Conservation (phyloP, 1,284 basidiomycete species). For the Ceratobasidium sp. region DNA sequence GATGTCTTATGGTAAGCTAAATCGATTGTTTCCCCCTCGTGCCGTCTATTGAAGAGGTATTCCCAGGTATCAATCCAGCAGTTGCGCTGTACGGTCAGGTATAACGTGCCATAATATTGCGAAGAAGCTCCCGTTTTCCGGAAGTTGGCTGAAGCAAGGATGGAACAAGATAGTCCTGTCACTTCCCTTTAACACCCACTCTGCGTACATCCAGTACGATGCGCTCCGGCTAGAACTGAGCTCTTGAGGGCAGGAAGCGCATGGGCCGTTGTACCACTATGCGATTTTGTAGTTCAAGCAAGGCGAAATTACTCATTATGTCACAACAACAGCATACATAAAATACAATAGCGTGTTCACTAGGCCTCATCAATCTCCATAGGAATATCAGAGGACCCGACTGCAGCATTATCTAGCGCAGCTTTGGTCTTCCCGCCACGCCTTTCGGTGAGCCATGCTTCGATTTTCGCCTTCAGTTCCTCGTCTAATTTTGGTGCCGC, state of each 20-base stretch:
- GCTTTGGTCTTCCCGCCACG: conserved; percentile 32
- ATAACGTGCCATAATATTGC: conserved; percentile 51
- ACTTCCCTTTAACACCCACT: conserved; percentile 51
- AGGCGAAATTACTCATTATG: neutral
- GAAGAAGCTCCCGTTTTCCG: conserved; percentile 50
- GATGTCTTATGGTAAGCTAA: conserved; percentile 48
- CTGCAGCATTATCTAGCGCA: conserved; percentile 21
- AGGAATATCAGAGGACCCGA: conserved; percentile 17
- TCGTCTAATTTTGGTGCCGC: conserved; percentile 56
- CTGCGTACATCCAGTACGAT: conserved; percentile 51
- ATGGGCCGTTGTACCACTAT: conserved; percentile 1
- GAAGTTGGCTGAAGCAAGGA: conserved; percentile 44
- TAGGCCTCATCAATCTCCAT: conserved; percentile 32
- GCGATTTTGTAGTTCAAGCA: neutral
- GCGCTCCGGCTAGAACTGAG: conserved; percentile 51
- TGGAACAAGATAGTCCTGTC: conserved; percentile 50
- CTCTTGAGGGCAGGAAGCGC: neutral
- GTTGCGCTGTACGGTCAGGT: conserved; percentile 51
- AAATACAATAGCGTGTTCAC: neutral
- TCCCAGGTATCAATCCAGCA: conserved; percentile 50
- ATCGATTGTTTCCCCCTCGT: neutral
- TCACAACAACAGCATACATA: conserved; percentile 2
- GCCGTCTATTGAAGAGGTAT: neutral
- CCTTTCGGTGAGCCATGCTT: conserved; percentile 67
- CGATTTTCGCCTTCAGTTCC: conserved; percentile 72